These are phyloP conservation scores for Lasiosphaeria miniovina DNA, from an alignment of 495 filamentous ascomycete species.

Conservation along the genomic window DNA sequence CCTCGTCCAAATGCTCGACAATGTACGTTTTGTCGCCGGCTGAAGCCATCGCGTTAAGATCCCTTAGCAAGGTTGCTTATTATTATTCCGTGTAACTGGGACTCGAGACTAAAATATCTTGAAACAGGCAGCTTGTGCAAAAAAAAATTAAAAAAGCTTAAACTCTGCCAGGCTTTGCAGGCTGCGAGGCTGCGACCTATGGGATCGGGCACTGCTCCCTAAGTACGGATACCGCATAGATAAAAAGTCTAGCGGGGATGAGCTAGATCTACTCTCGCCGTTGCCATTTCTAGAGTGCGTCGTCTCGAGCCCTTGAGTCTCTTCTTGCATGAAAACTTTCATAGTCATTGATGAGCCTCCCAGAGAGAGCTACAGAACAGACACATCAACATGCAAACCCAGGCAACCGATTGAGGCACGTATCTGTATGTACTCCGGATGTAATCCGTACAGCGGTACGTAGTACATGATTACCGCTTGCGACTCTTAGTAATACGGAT, in stretches of 20 bases:
- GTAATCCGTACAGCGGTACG: no score
- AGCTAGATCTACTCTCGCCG: background rate
- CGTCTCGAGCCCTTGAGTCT: background rate
- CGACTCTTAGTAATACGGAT: background rate
- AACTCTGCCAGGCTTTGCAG: no score
- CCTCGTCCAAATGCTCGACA: constrained; percentile 89
- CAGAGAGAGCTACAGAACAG: background rate
- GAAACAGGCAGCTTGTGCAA: no score
- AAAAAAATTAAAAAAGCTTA: no score
- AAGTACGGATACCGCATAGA: no score
- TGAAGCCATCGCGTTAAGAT: constrained; percentile 15
- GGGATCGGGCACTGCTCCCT: no score
- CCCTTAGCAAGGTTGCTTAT: background rate
- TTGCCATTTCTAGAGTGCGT: background rate
- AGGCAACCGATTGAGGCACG: background rate
- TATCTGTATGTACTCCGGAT: no score
- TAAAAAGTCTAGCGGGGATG: background rate
- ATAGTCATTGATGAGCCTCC: no score
- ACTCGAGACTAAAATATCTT: no score
- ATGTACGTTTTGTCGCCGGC: constrained; percentile 62
- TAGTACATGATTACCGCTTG: no score
- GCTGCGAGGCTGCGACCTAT: no score
- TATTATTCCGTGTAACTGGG: background rate
- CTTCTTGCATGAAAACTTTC: no score
- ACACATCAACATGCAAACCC: background rate